Conservation (phyloP, 2,329 filamentous ascomycete species). For the Apiospora aurea region DNA sequence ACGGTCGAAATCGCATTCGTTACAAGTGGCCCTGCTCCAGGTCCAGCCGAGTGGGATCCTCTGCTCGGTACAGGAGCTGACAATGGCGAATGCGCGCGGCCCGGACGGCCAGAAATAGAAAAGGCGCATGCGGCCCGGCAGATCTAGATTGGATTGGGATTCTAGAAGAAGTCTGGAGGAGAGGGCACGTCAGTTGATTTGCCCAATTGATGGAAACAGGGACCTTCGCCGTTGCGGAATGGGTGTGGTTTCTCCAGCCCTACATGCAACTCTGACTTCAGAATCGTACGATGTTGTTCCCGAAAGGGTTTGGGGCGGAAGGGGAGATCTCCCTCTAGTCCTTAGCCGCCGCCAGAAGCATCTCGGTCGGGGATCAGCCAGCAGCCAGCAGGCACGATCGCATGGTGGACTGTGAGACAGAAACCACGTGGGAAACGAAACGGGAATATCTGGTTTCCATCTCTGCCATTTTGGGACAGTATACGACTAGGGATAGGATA, state of each 20-base stretch:
- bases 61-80: not conserved
- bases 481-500: too few species aligned
- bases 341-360: not conserved
- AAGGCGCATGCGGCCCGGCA: not conserved
- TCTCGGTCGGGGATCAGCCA: conserved; percentile 2
- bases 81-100: not conserved
- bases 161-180: not conserved
- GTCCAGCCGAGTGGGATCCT: not conserved
- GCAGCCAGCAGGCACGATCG: not conserved
- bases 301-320: conserved; percentile 11
- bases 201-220: not conserved
- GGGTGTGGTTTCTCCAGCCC: conserved; percentile 9
- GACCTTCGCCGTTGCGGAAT: not conserved
- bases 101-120: not conserved
- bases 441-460: not conserved
- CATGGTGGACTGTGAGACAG: not conserved
- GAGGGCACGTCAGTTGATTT: not conserved
- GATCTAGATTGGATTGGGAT: not conserved
- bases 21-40: not conserved
- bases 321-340: not conserved
- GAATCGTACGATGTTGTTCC: conserved; percentile 24
- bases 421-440: not conserved
- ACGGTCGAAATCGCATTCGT: not conserved
- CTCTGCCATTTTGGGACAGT: not conserved
- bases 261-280: conserved; percentile 23